A percentile compares a stretch with the other conserved stretches of the same genome.
Evolutionary conservation across 2,329 filamentous ascomycete genomes (phyloP).

Genomic region (Phaeophleospora eucalypticola): DNA sequence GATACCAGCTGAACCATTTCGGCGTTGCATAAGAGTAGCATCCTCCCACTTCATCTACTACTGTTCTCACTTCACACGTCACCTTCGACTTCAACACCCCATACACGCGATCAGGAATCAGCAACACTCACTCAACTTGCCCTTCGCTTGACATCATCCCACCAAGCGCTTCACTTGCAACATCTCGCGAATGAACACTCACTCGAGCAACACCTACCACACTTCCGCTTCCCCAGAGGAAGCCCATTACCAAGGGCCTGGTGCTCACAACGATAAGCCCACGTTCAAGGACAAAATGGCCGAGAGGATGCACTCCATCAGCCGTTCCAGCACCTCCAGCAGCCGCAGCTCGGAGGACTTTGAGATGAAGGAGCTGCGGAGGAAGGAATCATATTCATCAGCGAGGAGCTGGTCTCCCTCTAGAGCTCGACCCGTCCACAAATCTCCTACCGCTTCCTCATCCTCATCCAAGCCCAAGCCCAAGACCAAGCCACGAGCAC

Average conservation of each 20-base stretch:
- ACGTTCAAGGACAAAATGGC: conserved; percentile 4
- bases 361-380: conserved; percentile 14
- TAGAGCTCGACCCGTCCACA: neutral
- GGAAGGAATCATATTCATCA: conserved; percentile 4
- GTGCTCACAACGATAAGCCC: neutral
- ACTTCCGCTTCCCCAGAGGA: neutral
- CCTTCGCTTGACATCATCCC: too few relatives aligned
- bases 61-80: too few relatives aligned
- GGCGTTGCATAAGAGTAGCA: too few relatives aligned
- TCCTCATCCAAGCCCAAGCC: conserved; percentile 7
- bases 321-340: conserved; percentile 13
- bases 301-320: conserved; percentile 13
- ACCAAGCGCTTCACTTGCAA: neutral
- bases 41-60: too few relatives aligned
- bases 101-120: too few relatives aligned
- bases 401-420: conserved; percentile 8
- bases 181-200: neutral
- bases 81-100: too few relatives aligned
- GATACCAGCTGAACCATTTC: too few relatives aligned
- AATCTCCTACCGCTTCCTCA: neutral
- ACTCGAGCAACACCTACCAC: neutral
- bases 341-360: conserved; percentile 8
- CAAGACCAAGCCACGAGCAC: conserved; percentile 9
- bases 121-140: too few relatives aligned
- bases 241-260: neutral